Base-by-base conservation (phyloP, 768 basidiomycete species). In the Suillus variegatus region DNA sequence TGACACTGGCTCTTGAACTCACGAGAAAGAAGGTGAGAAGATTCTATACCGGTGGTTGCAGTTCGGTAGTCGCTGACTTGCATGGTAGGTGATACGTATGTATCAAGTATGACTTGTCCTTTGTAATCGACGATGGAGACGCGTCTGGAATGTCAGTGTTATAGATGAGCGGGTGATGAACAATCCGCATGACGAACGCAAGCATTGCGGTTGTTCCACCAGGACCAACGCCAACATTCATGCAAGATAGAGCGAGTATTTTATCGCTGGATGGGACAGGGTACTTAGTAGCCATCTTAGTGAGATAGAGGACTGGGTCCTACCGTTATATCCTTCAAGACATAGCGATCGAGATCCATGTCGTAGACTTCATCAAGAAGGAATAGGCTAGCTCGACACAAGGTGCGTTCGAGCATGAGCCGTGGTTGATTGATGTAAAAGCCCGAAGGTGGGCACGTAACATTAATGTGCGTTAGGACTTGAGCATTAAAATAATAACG, bases 121-220 rank as follows among this genome's bases (percentile, higher is more conserved):
- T 73, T 80, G 68, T 82, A 88, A 70, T 88, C 81, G 51, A 87
- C 82, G 38, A 88, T 74, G 41, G 85, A 82, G 46, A 86, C 82
- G 60, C 84, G 83, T 54, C 85, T 86, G 71, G 67, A 70, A 62
- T 47, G 61, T 51, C 41, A 44, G 65, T 10, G 63, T 35, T 38
- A 52, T 55, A 61, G 60, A 57, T 6, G 44, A 38, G 51, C 44
- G 63, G 63, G 66, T 35, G 49, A 60, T 44, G 32, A 63, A 60
- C 1, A 22, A 60, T 13, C 28, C 20, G 12, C 40, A 62, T 61
- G 51, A 82, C 89, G 67, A 79, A 93, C 92, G 91, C 92, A 43
- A 94, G 81, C 88, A 94, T 90, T 46, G 88, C 85, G 2, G 92
- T 94, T 18, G 89, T 89, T 8, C 92, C 92, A 4, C 92, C 91